Evolutionary conservation across 2,329 filamentous ascomycete genomes (phyloP).

Genomic region (Claviceps cyperi): DNA sequence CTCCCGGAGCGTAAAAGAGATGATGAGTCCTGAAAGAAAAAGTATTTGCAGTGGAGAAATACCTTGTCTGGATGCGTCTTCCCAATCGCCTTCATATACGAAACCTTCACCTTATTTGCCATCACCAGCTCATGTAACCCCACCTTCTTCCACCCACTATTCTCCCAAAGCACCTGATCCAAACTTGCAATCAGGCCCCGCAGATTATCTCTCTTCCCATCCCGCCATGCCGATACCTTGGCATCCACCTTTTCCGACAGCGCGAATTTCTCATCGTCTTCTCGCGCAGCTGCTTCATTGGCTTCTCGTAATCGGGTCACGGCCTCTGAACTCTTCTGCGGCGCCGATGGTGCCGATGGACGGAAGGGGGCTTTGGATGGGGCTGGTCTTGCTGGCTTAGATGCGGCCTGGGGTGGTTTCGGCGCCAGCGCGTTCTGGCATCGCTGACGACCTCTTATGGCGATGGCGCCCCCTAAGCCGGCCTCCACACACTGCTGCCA

Average conservation of each 20-base stretch:
- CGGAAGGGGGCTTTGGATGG: conserved; percentile 20
- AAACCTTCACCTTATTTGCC: conserved; percentile 88
- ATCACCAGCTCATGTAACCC: conserved; percentile 86
- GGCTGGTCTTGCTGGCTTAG: conserved; percentile 23
- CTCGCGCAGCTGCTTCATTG: conserved; percentile 70
- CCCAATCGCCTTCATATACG: conserved; percentile 98
- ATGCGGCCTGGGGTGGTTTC: conserved; percentile 33
- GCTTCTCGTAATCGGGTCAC: conserved; percentile 71
- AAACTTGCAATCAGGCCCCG: conserved; percentile 75
- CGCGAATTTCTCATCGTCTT: conserved; percentile 86
- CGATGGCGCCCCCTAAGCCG: conserved; percentile 72
- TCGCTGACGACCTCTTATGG: conserved; percentile 71
- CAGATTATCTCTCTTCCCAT: conserved; percentile 84
- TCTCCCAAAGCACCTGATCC: conserved; percentile 81
- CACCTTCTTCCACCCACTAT: conserved; percentile 91
- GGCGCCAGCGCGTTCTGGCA: conserved; percentile 78
- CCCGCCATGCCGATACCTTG: conserved; percentile 65
- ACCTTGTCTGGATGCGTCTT: conserved; percentile 99
- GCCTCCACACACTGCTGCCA: conserved; percentile 77
- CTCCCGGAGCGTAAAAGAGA: too few species aligned
- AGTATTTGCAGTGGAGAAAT: conserved; percentile 10
- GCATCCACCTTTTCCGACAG: conserved; percentile 77
- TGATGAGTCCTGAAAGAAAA: too few species aligned
- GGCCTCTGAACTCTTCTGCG: conserved; percentile 51
- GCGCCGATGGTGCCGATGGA: conserved; percentile 26